A percentile compares a stretch with the other conserved stretches of the same genome.
Conservation (phyloP, 805 yeast species). For the Jamesozyma hellenica region DNA sequence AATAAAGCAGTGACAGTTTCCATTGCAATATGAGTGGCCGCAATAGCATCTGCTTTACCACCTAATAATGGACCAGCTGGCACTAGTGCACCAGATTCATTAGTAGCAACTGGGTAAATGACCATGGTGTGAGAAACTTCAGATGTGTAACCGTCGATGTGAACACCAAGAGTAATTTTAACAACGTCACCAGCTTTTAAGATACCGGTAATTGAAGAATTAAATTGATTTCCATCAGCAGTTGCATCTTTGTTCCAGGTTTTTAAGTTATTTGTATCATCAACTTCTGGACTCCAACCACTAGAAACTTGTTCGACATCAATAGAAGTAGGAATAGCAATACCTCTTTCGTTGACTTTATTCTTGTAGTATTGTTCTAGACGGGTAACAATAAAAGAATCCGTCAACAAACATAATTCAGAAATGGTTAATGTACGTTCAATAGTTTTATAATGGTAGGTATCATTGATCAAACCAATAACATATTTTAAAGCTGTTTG, state of each 20-base stretch:
- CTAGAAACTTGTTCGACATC: constrained; percentile 69
- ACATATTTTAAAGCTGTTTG: constrained; percentile 72
- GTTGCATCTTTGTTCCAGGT: constrained; percentile 19
- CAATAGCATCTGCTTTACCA: constrained; percentile 74
- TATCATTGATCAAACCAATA: constrained; percentile 55
- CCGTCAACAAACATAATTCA: constrained; percentile 76
- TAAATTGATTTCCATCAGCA: constrained; percentile 12
- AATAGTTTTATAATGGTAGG: constrained; percentile 44
- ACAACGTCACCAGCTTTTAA: constrained; percentile 70
- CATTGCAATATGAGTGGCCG: constrained; percentile 81
- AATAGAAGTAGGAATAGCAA: constrained; percentile 82
- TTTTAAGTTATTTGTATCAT: constrained; percentile 37
- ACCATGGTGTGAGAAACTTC: constrained; percentile 79
- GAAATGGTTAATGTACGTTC: constrained; percentile 41
- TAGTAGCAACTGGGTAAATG: constrained; percentile 54
- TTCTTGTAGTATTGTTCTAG: constrained; percentile 50
- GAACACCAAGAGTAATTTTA: constrained; percentile 78
- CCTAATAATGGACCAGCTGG: constrained; percentile 80
- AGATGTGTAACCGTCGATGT: constrained; percentile 91
- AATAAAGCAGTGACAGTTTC: constrained; percentile 75
- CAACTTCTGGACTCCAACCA: constrained; percentile 83
- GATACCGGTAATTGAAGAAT: constrained; percentile 19
- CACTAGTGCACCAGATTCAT: constrained; percentile 26
- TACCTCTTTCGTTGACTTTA: constrained; percentile 75
- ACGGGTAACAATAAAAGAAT: constrained; percentile 56